Base-by-base conservation (phyloP, 2,329 filamentous ascomycete genomes). In the Herpomyces periplanetae region DNA sequence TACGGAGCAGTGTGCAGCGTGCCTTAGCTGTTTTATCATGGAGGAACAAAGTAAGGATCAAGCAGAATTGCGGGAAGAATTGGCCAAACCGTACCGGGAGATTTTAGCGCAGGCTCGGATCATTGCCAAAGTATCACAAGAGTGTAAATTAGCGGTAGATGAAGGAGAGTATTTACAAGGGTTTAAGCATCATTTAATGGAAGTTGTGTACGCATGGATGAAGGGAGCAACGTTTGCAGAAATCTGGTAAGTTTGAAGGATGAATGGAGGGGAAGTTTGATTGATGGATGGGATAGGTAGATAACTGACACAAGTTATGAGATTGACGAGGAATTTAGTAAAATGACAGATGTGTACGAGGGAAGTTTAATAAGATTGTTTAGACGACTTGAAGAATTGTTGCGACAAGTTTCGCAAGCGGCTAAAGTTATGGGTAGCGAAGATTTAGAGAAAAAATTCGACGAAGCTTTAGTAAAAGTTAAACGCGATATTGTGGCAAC, bases 301-400 rank as follows among this genome's bases (percentile, higher is more conserved):
- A n/a, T n/a, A n/a, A n/a, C n/a, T 13, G 12, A 13, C 21, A 16
- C 20, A 21, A 20, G 17, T 15, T 23, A 14, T 19, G 21, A 15
- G 27, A 19, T 27, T 20, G 13, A 8, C 13, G 19, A n/a, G 18
- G 16, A 18, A 11, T 18, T 4, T 26, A 85, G 75, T 42, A 85
- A 85, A 68, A 88, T 96, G 73, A 91, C 80, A 11, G 75, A 88
- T 31, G 68, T 75, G 11, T 96, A 88, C 39, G 80, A 96, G 43
- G 80, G 80, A 24, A 88, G 69, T 23, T 45, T 96, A 24, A 91
- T 96, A 30, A 69, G 80, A 18, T 57, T 88, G 15, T 96, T 96
- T 55, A 64, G 80, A 21, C 65, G 80, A 9, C 48, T 96, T 13
- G 80, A 96, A 40, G 80, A 96, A 41, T 48, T 88, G 22, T 47